A percentile compares a stretch with the other conserved stretches of the same genome.
Evolutionary conservation across 768 basidiomycete species (phyloP).

Genomic region (Trametes cingulata): DNA sequence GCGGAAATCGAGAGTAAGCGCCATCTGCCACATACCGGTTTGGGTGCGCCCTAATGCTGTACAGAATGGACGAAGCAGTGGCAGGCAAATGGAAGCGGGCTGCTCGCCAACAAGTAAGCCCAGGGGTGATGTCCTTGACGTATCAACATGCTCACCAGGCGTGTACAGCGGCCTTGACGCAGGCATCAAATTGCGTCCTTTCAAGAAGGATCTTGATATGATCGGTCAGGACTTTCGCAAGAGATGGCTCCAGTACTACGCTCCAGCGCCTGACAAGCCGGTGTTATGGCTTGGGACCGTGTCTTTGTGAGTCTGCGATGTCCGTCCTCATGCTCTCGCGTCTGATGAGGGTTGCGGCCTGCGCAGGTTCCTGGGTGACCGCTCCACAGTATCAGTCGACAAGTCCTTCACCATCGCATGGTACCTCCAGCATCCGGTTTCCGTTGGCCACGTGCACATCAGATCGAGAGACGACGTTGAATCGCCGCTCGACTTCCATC

Average conservation of each 20-base stretch:
- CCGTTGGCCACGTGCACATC: constrained; percentile 51
- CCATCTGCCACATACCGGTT: neutral
- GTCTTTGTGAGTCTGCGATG: constrained; percentile 38
- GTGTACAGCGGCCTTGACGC: neutral
- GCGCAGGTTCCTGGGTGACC: constrained; percentile 30
- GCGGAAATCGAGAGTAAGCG: constrained; percentile 43
- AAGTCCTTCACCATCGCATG: constrained; percentile 33
- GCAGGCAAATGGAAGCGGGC: too few species aligned
- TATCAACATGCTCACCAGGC: neutral
- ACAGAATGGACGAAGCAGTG: too few species aligned
- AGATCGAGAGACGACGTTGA: constrained; percentile 41
- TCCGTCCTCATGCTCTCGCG: neutral
- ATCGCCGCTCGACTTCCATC: constrained; percentile 45
- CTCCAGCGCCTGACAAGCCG: constrained; percentile 53
- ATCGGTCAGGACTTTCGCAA: neutral
- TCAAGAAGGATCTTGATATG: neutral
- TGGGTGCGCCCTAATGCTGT: too few species aligned
- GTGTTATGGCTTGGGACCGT: constrained; percentile 44
- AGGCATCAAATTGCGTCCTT: neutral
- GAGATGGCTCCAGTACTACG: constrained; percentile 42
- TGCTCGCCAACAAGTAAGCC: too few species aligned
- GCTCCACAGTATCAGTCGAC: constrained; percentile 15
- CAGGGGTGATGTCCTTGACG: too few species aligned
- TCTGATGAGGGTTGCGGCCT: too few species aligned
- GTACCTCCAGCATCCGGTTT: constrained; percentile 45